These are phyloP conservation scores for Tripterygium wilfordii DNA, from an alignment of 177 flowering plant genomes.

Conservation along the genomic window DNA sequence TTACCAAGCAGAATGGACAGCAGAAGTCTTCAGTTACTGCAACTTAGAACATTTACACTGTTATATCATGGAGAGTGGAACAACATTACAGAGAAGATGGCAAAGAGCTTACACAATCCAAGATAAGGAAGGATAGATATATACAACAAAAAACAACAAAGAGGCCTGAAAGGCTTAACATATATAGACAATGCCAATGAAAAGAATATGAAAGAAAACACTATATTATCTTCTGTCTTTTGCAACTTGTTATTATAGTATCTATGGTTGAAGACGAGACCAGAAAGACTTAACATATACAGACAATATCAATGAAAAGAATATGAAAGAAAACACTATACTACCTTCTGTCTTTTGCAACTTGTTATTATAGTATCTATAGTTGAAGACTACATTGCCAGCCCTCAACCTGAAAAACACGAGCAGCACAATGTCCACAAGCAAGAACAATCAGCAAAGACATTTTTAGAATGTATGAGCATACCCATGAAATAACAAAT, in stretches of 20 bases:
- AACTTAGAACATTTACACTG: conserved; percentile 10
- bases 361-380: conserved; percentile 41
- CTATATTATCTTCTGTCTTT: conserved; percentile 41
- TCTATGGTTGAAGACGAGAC: no score
- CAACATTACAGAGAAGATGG: background rate
- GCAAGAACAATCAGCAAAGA: background rate
- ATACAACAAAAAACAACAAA: no score
- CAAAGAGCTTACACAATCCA: background rate
- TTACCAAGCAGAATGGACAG: conserved; percentile 93
- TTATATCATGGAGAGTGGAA: no score
- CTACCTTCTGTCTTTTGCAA: conserved; percentile 49
- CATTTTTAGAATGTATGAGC: background rate
- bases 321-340: no score
- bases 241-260: conserved; percentile 44
- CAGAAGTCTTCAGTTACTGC: conserved; percentile 95
- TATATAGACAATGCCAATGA: no score
- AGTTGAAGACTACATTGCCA: conserved; percentile 48
- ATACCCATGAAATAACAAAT: no score
- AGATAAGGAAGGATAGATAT: no score
- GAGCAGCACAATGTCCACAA: conserved; percentile 5
- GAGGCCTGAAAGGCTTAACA: no score
- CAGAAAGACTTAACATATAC: no score
- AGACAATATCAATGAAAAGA: no score
- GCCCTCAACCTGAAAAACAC: conserved; percentile 32
- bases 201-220: no score